Conservation (phyloP, 495 filamentous ascomycete species). For the Tirmania nivea region DNA sequence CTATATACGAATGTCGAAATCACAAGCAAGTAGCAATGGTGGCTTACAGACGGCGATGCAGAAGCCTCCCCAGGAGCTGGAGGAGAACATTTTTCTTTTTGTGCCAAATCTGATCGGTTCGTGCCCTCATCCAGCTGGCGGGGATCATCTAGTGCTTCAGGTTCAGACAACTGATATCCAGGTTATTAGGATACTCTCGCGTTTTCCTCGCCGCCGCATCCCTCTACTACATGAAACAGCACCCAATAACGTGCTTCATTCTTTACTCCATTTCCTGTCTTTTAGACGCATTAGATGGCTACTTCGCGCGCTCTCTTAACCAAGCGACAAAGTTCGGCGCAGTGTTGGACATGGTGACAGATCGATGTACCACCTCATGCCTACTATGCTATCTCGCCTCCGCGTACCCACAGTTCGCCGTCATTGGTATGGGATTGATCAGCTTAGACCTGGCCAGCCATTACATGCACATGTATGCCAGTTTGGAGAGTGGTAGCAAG, state of each 20-base stretch:
- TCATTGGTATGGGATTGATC: conserved; percentile 85
- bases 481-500: conserved; percentile 16
- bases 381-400: conserved; percentile 80
- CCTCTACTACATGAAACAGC: conserved; percentile 95
- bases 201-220: conserved; percentile 77
- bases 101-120: conserved; percentile 83
- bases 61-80: neutral
- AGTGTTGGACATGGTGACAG: conserved; percentile 92
- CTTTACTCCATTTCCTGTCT: conserved; percentile 86
- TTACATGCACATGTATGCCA: conserved; percentile 73
- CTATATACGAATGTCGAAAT: too few relatives aligned
- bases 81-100: conserved; percentile 93
- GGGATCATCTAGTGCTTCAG: neutral
- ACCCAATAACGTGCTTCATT: conserved; percentile 77
- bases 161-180: neutral
- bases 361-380: conserved; percentile 86
- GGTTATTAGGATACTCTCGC: conserved; percentile 52
- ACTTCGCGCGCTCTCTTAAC: conserved; percentile 66
- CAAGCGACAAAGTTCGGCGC: conserved; percentile 89
- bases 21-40: neutral
- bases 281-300: conserved; percentile 81
- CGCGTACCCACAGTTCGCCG: conserved; percentile 76
- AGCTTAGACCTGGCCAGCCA: conserved; percentile 81
- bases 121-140: conserved; percentile 6
- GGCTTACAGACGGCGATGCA: neutral